phyloP scores from a whole-genome alignment of 441 rosid species.

The Arabidopsis hybrid region DNA sequence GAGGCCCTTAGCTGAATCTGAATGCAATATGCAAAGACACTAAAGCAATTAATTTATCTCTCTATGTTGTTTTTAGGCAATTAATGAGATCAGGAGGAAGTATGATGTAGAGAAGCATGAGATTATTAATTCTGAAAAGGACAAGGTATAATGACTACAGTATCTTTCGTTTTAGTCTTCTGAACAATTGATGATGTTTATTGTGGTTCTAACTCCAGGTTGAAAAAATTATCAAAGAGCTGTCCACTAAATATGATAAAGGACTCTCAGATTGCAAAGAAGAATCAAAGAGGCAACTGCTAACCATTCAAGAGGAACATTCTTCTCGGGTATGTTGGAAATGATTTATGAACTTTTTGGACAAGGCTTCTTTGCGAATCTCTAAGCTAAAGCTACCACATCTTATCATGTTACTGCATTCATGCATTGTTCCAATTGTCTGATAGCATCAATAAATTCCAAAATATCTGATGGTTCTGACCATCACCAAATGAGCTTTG shows the following conservation, averaged over 20 bases:
- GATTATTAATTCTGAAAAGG: constrained; percentile 16
- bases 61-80: constrained; percentile 57
- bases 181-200: constrained; percentile 30
- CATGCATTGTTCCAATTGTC: not conserved
- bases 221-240: constrained; percentile 53
- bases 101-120: constrained; percentile 63
- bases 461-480: constrained; percentile 1
- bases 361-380: not conserved
- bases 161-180: not conserved
- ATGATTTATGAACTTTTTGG: not conserved
- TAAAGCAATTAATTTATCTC: not conserved
- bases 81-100: constrained; percentile 80
- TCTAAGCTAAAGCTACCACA: not conserved
- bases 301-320: constrained; percentile 64
- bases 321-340: constrained; percentile 55
- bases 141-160: constrained; percentile 3
- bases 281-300: constrained; percentile 57
- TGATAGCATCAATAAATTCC: not conserved
- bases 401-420: not conserved
- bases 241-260: constrained; percentile 58
- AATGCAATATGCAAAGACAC: not conserved
- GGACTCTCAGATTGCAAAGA: constrained; percentile 62
- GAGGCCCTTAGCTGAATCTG: not conserved
- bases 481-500: not conserved
- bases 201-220: constrained; percentile 51